Conservation (phyloP, 495 filamentous ascomycete genomes). For the Tuber brumale region DNA sequence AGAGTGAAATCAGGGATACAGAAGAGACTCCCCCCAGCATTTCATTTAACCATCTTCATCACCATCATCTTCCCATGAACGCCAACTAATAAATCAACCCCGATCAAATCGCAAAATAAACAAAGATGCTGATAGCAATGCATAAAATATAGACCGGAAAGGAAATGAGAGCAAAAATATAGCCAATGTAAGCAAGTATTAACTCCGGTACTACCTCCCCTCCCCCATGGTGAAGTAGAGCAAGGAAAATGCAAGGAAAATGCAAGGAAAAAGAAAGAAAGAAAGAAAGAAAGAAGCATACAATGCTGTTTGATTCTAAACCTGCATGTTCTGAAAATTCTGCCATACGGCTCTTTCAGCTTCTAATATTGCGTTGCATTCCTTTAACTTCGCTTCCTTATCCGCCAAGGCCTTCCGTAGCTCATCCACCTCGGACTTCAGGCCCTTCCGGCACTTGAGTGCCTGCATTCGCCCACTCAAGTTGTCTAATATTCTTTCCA, state of each 20-base stretch:
- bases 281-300: neutral
- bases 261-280: too few relatives aligned
- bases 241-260: neutral
- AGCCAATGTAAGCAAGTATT: neutral
- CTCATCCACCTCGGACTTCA: conserved; percentile 31
- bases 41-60: neutral
- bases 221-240: neutral
- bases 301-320: neutral
- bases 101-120: neutral
- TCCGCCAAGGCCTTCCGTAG: conserved; percentile 25
- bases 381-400: conserved; percentile 33
- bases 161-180: neutral
- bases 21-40: neutral
- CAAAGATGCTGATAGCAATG: neutral
- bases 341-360: conserved; percentile 30
- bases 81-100: neutral
- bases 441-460: conserved; percentile 28
- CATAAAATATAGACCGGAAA: neutral
- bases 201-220: neutral
- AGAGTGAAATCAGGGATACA: neutral
- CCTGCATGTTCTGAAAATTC: neutral
- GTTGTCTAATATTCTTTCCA: conserved; percentile 31
- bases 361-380: conserved; percentile 33
- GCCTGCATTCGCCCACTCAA: conserved; percentile 30
- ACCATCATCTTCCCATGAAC: neutral